A percentile compares a stretch with the other conserved stretches of the same genome.
These are phyloP conservation scores for Saprolegnia parasitica DNA, from an alignment of 352 stramenopile species.

Conservation along the genomic window DNA sequence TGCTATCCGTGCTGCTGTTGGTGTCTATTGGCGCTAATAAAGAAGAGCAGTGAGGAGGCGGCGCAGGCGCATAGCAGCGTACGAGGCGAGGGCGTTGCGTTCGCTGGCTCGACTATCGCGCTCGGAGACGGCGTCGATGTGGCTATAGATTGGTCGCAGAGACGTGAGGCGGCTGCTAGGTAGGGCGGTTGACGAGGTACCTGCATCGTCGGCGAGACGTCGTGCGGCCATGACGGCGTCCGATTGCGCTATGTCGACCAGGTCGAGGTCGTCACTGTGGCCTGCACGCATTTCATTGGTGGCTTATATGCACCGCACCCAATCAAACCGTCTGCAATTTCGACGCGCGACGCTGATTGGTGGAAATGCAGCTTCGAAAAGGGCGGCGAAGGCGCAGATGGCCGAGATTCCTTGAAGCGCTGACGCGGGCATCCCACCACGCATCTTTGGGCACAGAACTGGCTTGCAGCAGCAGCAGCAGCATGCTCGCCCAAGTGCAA, in stretches of 20 bases:
- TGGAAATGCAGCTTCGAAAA: background rate
- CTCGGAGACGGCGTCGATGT: too few relatives aligned
- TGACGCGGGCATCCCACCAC: too few relatives aligned
- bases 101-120: too few relatives aligned
- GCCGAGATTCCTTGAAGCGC: background rate
- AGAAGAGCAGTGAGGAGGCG: background rate
- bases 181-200: too few relatives aligned
- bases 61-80: background rate
- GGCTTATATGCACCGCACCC: background rate
- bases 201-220: background rate
- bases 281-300: background rate
- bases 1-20: background rate
- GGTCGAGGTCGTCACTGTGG: background rate
- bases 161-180: too few relatives aligned
- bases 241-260: background rate
- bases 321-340: background rate
- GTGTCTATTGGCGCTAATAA: too few relatives aligned
- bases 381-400: background rate
- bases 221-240: background rate
- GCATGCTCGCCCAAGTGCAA: too few relatives aligned
- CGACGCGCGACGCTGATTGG: background rate
- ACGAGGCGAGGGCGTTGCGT: background rate
- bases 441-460: too few relatives aligned
- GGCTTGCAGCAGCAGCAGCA: too few relatives aligned
- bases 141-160: too few relatives aligned